Base-by-base conservation (phyloP, 1,284 basidiomycete species). In the Coniferiporia weirii region DNA sequence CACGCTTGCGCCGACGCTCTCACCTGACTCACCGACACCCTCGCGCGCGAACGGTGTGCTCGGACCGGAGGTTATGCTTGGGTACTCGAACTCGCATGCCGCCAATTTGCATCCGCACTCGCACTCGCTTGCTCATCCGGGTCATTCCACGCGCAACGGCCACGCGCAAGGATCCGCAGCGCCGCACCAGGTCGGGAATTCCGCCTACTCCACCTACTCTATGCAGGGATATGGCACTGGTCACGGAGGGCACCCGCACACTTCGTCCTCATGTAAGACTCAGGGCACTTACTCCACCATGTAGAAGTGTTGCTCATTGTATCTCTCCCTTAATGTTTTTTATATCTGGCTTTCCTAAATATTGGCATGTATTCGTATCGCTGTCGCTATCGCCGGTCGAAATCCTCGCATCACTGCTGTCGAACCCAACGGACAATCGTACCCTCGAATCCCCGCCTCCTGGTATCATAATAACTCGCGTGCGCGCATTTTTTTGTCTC, bases 11-110 rank as follows among this genome's bases (percentile, higher is more conserved):
- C 56, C 48, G n/a, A 40, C 56, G 44, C 54, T 61, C 19, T 61
- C 59, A 4, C 59, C 59, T 0, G 54, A 61, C 59, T 61, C 59
- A 27, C 59, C 59, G 3, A 56, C 17, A 32, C 40, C 54, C 34
- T 9, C 36, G 22, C 17, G 35, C 15, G 27, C 22, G 49, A 43
- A 43, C 40, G 40, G 40, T 7, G 19, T 13, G 35, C 8, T 54
- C 38, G 35, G 8, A 13, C 32, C 32, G 1, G 35, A 52, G 2
- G 32, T 36, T 22, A n/a, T 35, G 49, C 34, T 51, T 9, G 47
- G 47, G 13, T 12, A 19, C 19, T 32, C 12, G 6, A 9, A 20
- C 10, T 17, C 9, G 20, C 27, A 34, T 8, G 32, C 32, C 12
- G 22, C 27, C 3, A 12, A 35, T 9, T 32, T 32, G 35, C 36